A percentile compares a stretch with the other conserved stretches of the same genome.
These are phyloP conservation scores for Papilionanthe hybrid DNA, from an alignment of 116 monocot species.

Conservation along the genomic window DNA sequence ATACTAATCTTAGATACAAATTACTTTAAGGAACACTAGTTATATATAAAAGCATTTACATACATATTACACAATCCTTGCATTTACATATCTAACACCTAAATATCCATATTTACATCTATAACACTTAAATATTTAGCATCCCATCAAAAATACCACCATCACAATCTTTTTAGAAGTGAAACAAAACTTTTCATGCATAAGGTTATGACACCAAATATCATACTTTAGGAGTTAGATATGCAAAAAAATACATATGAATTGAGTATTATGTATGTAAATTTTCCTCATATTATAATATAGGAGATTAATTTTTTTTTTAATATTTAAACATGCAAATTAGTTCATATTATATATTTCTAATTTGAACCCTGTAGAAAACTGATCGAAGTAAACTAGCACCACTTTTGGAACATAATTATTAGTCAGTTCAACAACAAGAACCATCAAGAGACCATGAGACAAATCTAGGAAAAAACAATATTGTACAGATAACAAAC, in stretches of 20 bases:
- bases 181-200: too few relatives aligned
- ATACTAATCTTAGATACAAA: not conserved
- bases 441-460: slow-evolving; percentile 1
- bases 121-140: too few relatives aligned
- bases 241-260: too few relatives aligned
- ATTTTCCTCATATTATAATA: not conserved
- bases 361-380: not conserved
- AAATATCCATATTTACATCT: too few relatives aligned
- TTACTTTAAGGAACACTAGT: not conserved
- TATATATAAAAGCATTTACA: not conserved
- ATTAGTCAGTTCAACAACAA: not conserved
- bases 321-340: not conserved
- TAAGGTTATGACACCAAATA: too few relatives aligned
- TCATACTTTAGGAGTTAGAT: too few relatives aligned
- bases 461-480: not conserved
- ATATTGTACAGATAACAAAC: not conserved
- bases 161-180: too few relatives aligned
- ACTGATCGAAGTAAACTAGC: not conserved
- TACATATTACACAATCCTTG: too few relatives aligned
- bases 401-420: not conserved
- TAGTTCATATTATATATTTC: not conserved
- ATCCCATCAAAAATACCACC: too few relatives aligned
- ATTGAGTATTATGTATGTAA: too few relatives aligned
- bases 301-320: not conserved
- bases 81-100: too few relatives aligned